Conservation (phyloP, 75 land plant species). For the Picea glauca region DNA sequence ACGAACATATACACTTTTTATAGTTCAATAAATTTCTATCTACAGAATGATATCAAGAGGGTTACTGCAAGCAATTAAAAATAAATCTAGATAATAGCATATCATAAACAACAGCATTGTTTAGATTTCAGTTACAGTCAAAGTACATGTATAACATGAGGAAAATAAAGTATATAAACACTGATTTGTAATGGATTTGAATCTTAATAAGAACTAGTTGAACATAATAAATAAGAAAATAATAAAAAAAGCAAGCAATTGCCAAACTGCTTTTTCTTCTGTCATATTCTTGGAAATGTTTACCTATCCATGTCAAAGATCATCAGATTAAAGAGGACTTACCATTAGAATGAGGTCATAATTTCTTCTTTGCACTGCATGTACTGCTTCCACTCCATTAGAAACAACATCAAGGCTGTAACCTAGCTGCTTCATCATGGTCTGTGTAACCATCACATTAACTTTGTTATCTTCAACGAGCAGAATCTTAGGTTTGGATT, state of each 20-base stretch:
- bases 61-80: too few relatives aligned
- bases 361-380: conserved; percentile 41
- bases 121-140: too few relatives aligned
- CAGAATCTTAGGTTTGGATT: conserved; percentile 49
- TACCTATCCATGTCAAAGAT: neutral
- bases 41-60: neutral
- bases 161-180: too few relatives aligned
- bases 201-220: conserved; percentile 2
- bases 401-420: conserved; percentile 67
- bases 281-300: neutral
- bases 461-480: conserved; percentile 90
- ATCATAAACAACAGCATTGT: too few relatives aligned
- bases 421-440: conserved; percentile 84
- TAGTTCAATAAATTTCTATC: neutral
- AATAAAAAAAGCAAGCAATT: neutral
- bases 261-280: neutral
- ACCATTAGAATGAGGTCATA: conserved; percentile 89
- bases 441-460: conserved; percentile 75
- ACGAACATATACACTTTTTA: neutral
- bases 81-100: too few relatives aligned
- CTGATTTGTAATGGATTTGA: neutral
- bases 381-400: conserved; percentile 75
- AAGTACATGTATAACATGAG: too few relatives aligned
- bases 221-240: neutral
- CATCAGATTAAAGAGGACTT: conserved; percentile 11